Evolutionary conservation across 257 asterid species (phyloP).

Genomic region (Galeopsis tetrahit): DNA sequence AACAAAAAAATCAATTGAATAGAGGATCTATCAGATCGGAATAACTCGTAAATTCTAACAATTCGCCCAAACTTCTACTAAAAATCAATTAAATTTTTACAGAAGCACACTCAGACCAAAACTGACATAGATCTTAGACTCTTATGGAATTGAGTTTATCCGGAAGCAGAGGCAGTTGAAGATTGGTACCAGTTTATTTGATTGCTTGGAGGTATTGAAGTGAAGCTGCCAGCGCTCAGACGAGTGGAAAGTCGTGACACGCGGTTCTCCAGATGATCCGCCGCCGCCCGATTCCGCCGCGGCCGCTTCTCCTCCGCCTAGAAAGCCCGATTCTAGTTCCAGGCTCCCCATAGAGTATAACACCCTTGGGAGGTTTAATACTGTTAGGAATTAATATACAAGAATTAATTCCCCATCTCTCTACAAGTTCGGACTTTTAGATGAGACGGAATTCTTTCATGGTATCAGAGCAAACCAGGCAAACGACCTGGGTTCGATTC

Average conservation of each 20-base stretch:
- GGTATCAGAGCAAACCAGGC: no score
- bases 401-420: no score
- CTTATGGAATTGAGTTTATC: neutral
- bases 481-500: no score
- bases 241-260: constrained; percentile 74
- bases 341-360: no score
- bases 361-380: constrained; percentile 88
- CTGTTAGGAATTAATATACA: no score
- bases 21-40: constrained; percentile 34
- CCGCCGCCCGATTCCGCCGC: constrained; percentile 27
- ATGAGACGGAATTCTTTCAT: no score
- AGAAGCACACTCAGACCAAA: neutral
- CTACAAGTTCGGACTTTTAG: no score
- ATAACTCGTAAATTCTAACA: neutral
- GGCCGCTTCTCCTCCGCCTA: constrained; percentile 46
- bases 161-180: neutral
- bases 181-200: constrained; percentile 68
- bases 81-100: neutral
- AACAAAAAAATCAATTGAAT: neutral
- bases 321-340: constrained; percentile 33
- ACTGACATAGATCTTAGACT: neutral
- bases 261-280: constrained; percentile 58
- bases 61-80: neutral
- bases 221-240: constrained; percentile 75
- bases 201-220: constrained; percentile 64